A percentile compares a stretch with the other conserved stretches of the same genome.
These are phyloP conservation scores for Carex littledalei DNA, from an alignment of 176 grass and related monocot species.

Conservation along the genomic window DNA sequence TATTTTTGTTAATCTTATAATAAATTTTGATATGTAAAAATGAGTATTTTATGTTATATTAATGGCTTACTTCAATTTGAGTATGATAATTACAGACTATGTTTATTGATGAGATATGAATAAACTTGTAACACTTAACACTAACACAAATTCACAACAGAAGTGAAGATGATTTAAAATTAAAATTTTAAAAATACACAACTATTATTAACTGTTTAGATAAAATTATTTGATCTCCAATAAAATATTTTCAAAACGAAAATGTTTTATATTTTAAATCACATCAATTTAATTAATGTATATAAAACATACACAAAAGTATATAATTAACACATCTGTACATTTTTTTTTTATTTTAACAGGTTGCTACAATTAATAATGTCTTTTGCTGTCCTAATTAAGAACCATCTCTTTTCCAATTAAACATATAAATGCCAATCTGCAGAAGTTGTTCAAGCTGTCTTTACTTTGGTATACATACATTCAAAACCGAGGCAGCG, in stretches of 20 bases:
- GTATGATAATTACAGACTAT: not conserved
- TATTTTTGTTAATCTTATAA: too few species aligned
- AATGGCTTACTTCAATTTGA: not conserved
- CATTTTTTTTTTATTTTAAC: not conserved
- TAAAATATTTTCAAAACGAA: not conserved
- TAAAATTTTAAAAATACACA: not conserved
- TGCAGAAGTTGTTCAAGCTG: constrained; percentile 1
- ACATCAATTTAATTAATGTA: too few species aligned
- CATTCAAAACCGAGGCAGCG: not conserved
- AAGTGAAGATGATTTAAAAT: not conserved
- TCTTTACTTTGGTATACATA: constrained; percentile 8
- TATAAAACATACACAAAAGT: not conserved
- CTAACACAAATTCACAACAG: not conserved
- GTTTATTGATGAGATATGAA: not conserved
- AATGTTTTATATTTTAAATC: not conserved
- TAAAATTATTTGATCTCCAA: not conserved
- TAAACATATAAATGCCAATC: not conserved
- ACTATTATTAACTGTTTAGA: not conserved
- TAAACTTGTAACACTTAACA: too few species aligned
- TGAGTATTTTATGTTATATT: too few species aligned
- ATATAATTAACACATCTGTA: not conserved
- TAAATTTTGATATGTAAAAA: not conserved
- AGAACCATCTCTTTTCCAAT: not conserved
- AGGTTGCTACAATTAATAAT: not conserved
- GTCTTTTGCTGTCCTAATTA: not conserved